These are phyloP conservation scores for Cephaloascus albidus DNA, from an alignment of 805 yeast genomes.

Conservation along the genomic window DNA sequence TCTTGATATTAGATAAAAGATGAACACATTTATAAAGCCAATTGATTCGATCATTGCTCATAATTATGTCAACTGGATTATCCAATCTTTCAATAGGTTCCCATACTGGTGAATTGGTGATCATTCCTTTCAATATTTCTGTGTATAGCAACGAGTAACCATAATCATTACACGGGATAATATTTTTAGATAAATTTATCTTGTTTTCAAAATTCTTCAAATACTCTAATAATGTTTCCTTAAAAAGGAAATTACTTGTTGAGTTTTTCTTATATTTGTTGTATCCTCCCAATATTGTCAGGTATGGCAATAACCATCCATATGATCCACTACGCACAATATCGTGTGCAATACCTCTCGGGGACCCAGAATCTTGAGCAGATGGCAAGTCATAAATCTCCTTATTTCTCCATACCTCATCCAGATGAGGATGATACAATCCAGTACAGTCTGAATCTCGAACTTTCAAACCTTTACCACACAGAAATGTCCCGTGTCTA, in stretches of 20 bases:
- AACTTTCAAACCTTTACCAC: conserved; percentile 19
- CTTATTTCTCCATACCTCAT: conserved; percentile 15
- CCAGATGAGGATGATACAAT: conserved; percentile 21
- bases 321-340: conserved; percentile 20
- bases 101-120: neutral
- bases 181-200: neutral
- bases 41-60: neutral
- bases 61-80: neutral
- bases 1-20: neutral
- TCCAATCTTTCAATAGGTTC: neutral
- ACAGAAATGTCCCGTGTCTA: conserved; percentile 24
- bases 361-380: conserved; percentile 15
- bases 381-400: conserved; percentile 11
- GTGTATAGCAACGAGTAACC: neutral
- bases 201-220: neutral
- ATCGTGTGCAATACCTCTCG: conserved; percentile 12
- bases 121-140: neutral
- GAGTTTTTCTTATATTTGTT: neutral
- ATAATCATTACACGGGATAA: neutral
- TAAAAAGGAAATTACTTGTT: too few species aligned
- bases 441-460: conserved; percentile 18
- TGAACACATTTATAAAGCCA: neutral
- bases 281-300: conserved; percentile 19
- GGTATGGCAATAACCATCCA: conserved; percentile 26
- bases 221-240: neutral